Conservation (phyloP, 176 grass and related monocot genomes). For the Leersia perrieri region DNA sequence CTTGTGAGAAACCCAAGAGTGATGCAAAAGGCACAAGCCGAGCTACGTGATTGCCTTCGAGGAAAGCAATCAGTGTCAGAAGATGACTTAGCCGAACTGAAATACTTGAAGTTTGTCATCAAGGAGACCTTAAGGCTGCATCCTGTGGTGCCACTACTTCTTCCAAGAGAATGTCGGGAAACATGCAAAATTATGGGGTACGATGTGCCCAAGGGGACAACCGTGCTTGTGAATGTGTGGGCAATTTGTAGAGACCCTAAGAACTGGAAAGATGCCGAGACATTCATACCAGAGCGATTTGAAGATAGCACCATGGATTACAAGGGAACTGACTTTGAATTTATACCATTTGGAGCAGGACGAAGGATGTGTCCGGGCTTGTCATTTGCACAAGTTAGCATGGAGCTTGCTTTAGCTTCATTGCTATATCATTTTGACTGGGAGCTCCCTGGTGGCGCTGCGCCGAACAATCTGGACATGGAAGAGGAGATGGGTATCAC, state of each 20-base stretch:
- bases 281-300: constrained; percentile 10
- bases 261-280: background rate
- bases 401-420: background rate
- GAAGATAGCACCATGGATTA: background rate
- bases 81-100: background rate
- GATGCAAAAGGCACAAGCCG: constrained; percentile 11
- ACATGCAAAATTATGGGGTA: constrained; percentile 21
- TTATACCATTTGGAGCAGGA: background rate
- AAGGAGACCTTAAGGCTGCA: constrained; percentile 24
- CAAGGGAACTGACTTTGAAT: constrained; percentile 18
- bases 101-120: constrained; percentile 10
- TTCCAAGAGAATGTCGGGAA: background rate
- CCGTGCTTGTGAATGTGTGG: background rate
- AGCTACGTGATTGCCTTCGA: background rate
- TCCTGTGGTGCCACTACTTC: background rate
- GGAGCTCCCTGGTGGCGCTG: background rate
- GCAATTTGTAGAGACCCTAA: constrained; percentile 9
- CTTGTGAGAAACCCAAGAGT: background rate
- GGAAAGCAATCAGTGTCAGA: background rate
- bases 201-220: background rate
- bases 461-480: background rate
- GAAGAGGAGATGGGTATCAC: background rate
- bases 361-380: constrained; percentile 27
- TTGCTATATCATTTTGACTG: constrained; percentile 35
- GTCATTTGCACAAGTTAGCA: background rate